Conservation (phyloP, 306 rosid genomes). For the Amphicarpaea edgeworthii region DNA sequence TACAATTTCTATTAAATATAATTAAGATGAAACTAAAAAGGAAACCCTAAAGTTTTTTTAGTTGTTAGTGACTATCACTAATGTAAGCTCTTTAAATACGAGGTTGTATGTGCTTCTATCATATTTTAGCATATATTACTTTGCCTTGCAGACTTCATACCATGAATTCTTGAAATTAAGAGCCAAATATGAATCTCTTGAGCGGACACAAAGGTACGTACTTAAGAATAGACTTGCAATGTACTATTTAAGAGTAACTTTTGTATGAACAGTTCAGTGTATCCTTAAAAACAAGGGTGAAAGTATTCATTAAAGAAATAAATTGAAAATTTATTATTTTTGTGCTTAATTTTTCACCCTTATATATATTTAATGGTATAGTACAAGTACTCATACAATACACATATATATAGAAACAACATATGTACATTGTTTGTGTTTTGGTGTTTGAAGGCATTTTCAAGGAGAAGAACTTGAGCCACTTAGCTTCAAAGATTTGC, state of each 20-base stretch:
- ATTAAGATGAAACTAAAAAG: neutral
- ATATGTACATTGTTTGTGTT: neutral
- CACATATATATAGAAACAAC: too few species aligned
- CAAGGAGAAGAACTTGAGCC: slow-evolving; percentile 82
- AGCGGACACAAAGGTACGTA: slow-evolving; percentile 74
- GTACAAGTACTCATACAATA: neutral
- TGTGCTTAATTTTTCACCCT: neutral
- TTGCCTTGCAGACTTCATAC: slow-evolving; percentile 54
- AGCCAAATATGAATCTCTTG: slow-evolving; percentile 71
- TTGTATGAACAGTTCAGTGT: neutral
- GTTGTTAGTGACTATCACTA: neutral
- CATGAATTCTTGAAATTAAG: slow-evolving; percentile 64
- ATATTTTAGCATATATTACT: slow-evolving; percentile 8
- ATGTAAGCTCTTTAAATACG: neutral
- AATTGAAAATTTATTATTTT: too few species aligned
- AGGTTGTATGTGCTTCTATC: neutral
- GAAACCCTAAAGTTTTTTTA: neutral
- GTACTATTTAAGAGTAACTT: neutral
- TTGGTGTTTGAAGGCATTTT: slow-evolving; percentile 57
- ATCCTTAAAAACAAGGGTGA: slow-evolving; percentile 3
- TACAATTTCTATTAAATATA: neutral
- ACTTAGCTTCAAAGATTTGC: slow-evolving; percentile 67
- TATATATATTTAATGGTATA: neutral
- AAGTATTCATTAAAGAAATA: neutral
- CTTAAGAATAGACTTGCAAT: neutral